Evolutionary conservation across 129 eudicot genomes (phyloP).

Genomic region (Smallanthus sonchifolius): DNA sequence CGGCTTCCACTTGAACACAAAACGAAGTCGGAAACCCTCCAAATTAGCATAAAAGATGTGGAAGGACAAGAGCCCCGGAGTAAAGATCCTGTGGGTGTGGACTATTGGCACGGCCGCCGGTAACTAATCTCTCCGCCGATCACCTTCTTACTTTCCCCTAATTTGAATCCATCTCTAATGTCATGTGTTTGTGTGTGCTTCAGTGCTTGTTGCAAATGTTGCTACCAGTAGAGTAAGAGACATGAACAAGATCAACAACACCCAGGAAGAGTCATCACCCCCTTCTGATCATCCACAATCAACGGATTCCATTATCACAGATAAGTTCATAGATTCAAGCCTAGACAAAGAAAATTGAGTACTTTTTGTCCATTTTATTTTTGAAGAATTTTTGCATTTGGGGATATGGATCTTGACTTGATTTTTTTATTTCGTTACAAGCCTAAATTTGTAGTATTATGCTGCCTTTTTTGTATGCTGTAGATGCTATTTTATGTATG

Average conservation of each 20-base stretch:
- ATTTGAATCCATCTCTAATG: background rate
- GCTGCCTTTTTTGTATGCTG: background rate
- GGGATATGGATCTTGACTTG: background rate
- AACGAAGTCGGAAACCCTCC: background rate
- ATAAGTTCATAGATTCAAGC: conserved; percentile 17
- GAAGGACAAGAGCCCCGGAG: conserved; percentile 76
- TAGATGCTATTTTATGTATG: background rate
- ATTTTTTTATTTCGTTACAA: background rate
- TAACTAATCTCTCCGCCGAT: conserved; percentile 12
- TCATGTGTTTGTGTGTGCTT: background rate
- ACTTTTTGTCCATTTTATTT: background rate
- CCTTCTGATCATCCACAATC: background rate
- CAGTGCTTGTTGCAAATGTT: conserved; percentile 56
- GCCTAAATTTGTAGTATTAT: background rate
- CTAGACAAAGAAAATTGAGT: conserved; percentile 9
- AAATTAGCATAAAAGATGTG: conserved; percentile 30
- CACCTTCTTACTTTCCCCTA: background rate
- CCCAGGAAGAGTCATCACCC: conserved; percentile 14
- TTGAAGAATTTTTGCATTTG: background rate
- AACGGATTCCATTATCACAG: conserved; percentile 8
- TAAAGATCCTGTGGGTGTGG: conserved; percentile 80
- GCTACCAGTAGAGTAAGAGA: conserved; percentile 53
- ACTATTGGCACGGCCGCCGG: conserved; percentile 79
- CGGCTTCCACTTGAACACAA: background rate
- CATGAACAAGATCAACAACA: conserved; percentile 41